Conservation (phyloP, 1,139 yeast species). For the Meyerozyma guilliermondii region DNA sequence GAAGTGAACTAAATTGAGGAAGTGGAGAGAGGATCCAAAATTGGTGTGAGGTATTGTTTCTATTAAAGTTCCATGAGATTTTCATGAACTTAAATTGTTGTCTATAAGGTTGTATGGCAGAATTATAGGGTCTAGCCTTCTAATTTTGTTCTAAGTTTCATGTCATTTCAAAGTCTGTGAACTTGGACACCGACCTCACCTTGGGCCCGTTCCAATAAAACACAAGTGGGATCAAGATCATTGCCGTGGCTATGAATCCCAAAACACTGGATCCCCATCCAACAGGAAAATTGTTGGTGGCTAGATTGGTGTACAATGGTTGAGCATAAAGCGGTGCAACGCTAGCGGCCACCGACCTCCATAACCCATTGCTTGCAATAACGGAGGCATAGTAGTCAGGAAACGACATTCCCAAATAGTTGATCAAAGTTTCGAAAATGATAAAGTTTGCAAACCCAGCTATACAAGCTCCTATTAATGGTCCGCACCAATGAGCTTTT, state of each 20-base stretch:
- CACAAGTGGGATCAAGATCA: slow-evolving; percentile 43
- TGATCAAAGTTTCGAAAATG: slow-evolving; percentile 36
- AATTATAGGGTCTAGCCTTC: too few species aligned
- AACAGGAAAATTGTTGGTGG: slow-evolving; percentile 44
- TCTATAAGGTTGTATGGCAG: too few species aligned
- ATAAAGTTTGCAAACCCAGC: slow-evolving; percentile 35
- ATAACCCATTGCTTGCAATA: slow-evolving; percentile 51
- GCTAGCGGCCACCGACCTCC: slow-evolving; percentile 51
- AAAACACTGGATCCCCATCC: slow-evolving; percentile 54
- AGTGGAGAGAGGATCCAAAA: too few species aligned
- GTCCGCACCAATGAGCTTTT: slow-evolving; percentile 39
- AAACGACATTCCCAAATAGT: slow-evolving; percentile 31
- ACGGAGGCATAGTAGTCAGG: slow-evolving; percentile 49
- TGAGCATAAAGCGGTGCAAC: slow-evolving; percentile 60
- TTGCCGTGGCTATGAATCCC: slow-evolving; percentile 35
- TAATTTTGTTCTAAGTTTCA: too few species aligned
- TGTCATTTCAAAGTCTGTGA: neutral
- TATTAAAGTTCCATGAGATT: neutral
- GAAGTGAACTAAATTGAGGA: slow-evolving; percentile 16
- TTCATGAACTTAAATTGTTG: too few species aligned
- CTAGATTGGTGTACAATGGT: slow-evolving; percentile 43
- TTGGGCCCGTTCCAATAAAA: slow-evolving; percentile 47
- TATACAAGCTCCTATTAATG: slow-evolving; percentile 36
- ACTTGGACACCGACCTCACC: slow-evolving; percentile 43
- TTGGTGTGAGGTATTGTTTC: too few species aligned